Base-by-base conservation (phyloP, 2,329 filamentous ascomycete genomes). In the Ascochyta koolunga region DNA sequence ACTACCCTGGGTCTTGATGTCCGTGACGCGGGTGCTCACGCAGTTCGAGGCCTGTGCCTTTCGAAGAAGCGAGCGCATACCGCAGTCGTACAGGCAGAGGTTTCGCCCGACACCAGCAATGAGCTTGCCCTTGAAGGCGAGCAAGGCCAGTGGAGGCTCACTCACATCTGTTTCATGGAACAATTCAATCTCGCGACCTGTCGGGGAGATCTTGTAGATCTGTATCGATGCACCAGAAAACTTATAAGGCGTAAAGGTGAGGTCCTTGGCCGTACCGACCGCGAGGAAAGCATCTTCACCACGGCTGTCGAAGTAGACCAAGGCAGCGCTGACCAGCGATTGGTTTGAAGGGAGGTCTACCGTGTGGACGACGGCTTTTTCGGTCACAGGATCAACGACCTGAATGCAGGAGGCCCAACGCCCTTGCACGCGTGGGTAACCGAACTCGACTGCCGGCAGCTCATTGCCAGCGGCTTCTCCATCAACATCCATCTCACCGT, bases 351-450 rank as follows among this genome's bases (percentile, higher is more conserved):
- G 88, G 0, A 99, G 77, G 54, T 98, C 89, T 36, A 98, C 80
- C 0, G 86, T 92, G 60, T 90, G 87, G 4, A 95, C 74, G 1
- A 96, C 88, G 3, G 79, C 76, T 66, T 95, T 93, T 21, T 73
- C 72, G 15, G 80, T 84, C 2, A 93, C 72, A 0, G 95, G 93
- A 68, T 99, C 95, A 16, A 99, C 83, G 18, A 97, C 85, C 67
- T 91, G 92, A 62, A 99, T 93, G 74, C 93, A 98, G 9, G 93
- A 98, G 35, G 95, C 91, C 95, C 95, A 99, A 61, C 93, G 89
- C 18, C 90, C 89, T 55, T 85, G 86, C 21, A 87, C 92, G 51
- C 88, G 86, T 9, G 95, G 90, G 67, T 97, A 91, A 2, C 95
- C 95, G 71, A 99, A 97, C 5, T 96, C 90, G 61, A 89, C 85